phyloP scores from a whole-genome alignment of 139 green algal species.

The Zygnema cylindricum region DNA sequence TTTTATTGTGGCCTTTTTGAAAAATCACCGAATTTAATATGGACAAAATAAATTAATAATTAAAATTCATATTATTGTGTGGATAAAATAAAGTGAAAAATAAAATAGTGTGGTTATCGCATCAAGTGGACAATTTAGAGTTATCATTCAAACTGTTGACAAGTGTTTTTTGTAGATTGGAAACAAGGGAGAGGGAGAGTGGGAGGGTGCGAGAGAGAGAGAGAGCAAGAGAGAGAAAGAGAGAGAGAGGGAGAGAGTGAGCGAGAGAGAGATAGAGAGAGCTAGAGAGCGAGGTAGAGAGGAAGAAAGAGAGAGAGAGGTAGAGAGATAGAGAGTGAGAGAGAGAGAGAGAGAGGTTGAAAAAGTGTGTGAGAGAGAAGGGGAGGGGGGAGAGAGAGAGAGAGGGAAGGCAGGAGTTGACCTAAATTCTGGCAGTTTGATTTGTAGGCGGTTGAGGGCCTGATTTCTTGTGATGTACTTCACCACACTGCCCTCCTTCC shows the following conservation, averaged over 20 bases:
- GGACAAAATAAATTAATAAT: too few relatives aligned
- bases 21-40: too few relatives aligned
- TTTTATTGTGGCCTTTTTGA: too few relatives aligned
- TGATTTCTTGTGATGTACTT: slow-evolving; percentile 95
- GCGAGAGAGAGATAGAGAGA: background rate
- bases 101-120: too few relatives aligned
- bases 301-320: background rate
- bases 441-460: slow-evolving; percentile 93
- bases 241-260: background rate
- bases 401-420: background rate
- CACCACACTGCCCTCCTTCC: slow-evolving; percentile 76
- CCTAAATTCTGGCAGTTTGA: slow-evolving; percentile 93
- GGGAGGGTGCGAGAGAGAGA: background rate
- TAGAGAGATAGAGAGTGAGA: background rate
- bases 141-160: too few relatives aligned
- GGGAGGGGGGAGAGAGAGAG: background rate
- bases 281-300: background rate
- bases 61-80: too few relatives aligned
- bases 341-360: background rate
- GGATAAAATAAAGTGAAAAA: too few relatives aligned
- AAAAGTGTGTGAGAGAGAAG: background rate
- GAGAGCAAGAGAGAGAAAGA: background rate
- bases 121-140: too few relatives aligned
- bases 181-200: background rate
- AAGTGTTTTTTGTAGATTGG: too few relatives aligned